Conservation (phyloP, 2,329 filamentous ascomycete species). For the Ascochyta koolunga region DNA sequence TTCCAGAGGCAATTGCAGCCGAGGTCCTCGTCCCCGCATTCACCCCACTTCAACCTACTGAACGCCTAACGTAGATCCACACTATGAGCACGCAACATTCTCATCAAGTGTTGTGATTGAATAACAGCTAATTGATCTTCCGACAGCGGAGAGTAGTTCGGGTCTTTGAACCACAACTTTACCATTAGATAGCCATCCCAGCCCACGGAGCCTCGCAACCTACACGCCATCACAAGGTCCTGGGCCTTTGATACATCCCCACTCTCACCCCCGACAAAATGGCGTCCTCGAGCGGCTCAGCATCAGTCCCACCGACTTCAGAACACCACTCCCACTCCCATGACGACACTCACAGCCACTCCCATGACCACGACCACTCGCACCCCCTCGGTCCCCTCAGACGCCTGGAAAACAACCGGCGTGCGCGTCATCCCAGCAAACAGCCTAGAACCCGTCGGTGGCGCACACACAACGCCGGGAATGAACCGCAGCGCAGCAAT, state of each 20-base stretch:
- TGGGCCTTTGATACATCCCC: neutral
- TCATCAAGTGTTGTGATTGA: conserved; percentile 3
- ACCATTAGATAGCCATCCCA: neutral
- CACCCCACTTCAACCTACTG: conserved; percentile 11
- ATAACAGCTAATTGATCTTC: neutral
- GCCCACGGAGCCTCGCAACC: neutral
- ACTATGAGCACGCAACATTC: conserved; percentile 11
- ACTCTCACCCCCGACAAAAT: neutral
- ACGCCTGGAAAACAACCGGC: conserved; percentile 15
- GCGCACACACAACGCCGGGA: conserved; percentile 10
- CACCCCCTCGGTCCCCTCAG: conserved; percentile 1
- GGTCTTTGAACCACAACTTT: neutral
- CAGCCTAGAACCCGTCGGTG: neutral
- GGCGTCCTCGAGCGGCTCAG: conserved; percentile 11
- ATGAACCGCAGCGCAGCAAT: conserved; percentile 15
- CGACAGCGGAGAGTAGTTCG: neutral
- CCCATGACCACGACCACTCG: neutral
- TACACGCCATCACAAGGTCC: neutral
- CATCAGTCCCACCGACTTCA: conserved; percentile 9
- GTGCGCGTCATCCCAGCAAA: conserved; percentile 13
- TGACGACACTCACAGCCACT: neutral
- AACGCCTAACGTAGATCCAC: conserved; percentile 12
- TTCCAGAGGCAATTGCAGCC: conserved; percentile 1
- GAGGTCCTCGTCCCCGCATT: conserved; percentile 13
- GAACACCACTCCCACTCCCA: conserved; percentile 1